A percentile compares a stretch with the other conserved stretches of the same genome.
Conservation (phyloP, 2,329 filamentous ascomycete genomes). For the Phialophora tarda region DNA sequence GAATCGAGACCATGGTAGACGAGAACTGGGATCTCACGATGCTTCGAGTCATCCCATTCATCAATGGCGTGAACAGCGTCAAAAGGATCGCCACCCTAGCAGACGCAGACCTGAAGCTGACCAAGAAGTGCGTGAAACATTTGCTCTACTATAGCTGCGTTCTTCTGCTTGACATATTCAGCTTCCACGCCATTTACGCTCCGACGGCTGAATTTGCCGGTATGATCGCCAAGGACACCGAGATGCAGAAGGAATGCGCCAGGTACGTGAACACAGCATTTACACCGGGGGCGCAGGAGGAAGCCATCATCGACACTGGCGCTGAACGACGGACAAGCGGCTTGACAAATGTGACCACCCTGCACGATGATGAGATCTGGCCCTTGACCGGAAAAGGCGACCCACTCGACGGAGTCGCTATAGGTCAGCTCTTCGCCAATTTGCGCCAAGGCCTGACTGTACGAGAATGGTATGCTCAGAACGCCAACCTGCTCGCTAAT, state of each 20-base stretch:
- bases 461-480: slow-evolving; percentile 81
- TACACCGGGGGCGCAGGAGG: slow-evolving; percentile 42
- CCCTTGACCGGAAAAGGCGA: slow-evolving; percentile 47
- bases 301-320: slow-evolving; percentile 28
- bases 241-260: slow-evolving; percentile 85
- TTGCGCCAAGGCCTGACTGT: slow-evolving; percentile 83
- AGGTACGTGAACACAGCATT: slow-evolving; percentile 73
- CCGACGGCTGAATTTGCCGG: slow-evolving; percentile 77
- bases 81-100: slow-evolving; percentile 83
- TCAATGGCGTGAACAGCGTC: slow-evolving; percentile 90
- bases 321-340: slow-evolving; percentile 31
- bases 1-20: slow-evolving; percentile 58
- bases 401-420: slow-evolving; percentile 52
- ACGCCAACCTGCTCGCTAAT: slow-evolving; percentile 72
- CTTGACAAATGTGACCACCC: slow-evolving; percentile 36
- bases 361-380: slow-evolving; percentile 48
- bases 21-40: slow-evolving; percentile 62
- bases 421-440: slow-evolving; percentile 84
- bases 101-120: slow-evolving; percentile 84
- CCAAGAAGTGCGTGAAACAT: slow-evolving; percentile 84
- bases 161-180: slow-evolving; percentile 90
- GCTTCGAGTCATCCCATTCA: slow-evolving; percentile 73
- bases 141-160: slow-evolving; percentile 92
- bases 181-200: slow-evolving; percentile 90
- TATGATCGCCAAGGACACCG: slow-evolving; percentile 73